Evolutionary conservation across 2,329 filamentous ascomycete genomes (phyloP), one percentile per base, ranked within the genome.

Genomic region (Septoria linicola): DNA sequence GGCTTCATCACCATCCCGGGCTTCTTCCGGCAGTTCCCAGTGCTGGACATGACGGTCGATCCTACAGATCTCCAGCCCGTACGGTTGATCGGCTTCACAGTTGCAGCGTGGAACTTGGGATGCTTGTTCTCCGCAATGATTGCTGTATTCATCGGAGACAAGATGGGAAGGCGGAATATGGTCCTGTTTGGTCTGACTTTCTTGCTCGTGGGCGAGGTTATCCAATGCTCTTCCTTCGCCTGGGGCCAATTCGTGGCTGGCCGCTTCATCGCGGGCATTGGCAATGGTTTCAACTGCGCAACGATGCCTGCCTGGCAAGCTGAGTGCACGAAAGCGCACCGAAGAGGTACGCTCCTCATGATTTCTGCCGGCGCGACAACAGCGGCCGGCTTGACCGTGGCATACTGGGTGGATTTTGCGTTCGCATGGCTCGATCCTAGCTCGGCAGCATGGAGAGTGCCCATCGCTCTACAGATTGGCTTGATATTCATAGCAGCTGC

Each of bases 1-100:
- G 63, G 66, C 25, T 82, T 92, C 57, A 73, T 92, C 50, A 88
- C 85, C 2, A 78, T 91, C 62, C 71, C 77, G 16, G 76, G 77
- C 8, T 88, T 87, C 60, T 72, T 82, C 2, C 61, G 58, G 4
- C 59, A 66, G 30, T 74, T 76, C 42, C 72, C 72, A 4, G 49
- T 70, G 41, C 70, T 75, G 45, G 68, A 74, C 49, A 70, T 69
- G 13, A 62, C 68, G 13, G 65, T 68, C 36, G 62, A 65, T 10
- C 69, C 68, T 0, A 59, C 60, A 13, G 63, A 66, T 35, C 63
- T 64, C 2, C 45, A 59, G 27, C 66, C 65, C 7, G 70, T 72
- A 0, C 70, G 66, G 4, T 66, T 74, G 13, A 69, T 72, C 42
- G 73, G 60, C 32, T 60, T 73, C 48, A 71, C 68, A 53, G 71